Evolutionary conservation across 2,329 filamentous ascomycete species (phyloP), one percentile per base, ranked within the genome.

Genomic region (Colletotrichum sp.): DNA sequence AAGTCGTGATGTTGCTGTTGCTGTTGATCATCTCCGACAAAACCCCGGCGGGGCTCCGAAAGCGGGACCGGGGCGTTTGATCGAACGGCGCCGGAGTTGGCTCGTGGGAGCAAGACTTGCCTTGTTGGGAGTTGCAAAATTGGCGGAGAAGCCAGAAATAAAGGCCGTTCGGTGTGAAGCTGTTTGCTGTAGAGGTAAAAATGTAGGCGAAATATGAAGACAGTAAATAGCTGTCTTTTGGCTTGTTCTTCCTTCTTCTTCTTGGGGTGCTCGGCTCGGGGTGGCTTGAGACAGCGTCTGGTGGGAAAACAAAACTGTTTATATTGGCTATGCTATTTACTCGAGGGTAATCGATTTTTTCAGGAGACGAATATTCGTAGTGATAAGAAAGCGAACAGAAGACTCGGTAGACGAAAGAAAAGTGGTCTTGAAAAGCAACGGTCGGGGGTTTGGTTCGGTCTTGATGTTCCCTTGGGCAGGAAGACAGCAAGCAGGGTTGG

Each of bases 251-350:
- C 55, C 39, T 68, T 60, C 55, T 30, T 30, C 30, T 28, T 59
- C 65, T 60, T 43, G 39, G 39, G 74, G 48, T 64, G 34, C 34
- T 65, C 74, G 74, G 70, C 39, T 73, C 52, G 63, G 48, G 24
- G 61, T 48, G 64, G n/a, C 64, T 65, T 63, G 63, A 72, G 34
- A 75, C 63, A 43, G 65, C 16, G 21, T n/a, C 59, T 57, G 71
- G 61, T 39, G 36, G 34, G 36, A 74, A 68, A 75, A 75, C 70
- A 73, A 61, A 60, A 66, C 43, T 74, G 70, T 68, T 75, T 75
- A 74, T 75, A 75, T 75, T 75, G 74, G 70, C 74, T 75, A 75
- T 60, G 74, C 68, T 69, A 73, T 52, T 60, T 68, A 75, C 74
- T 65, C 64, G 70, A 60, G 65, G 34, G 61, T 6, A 7, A 70